phyloP scores from a whole-genome alignment of 495 filamentous ascomycete species.

The Zalerion maritima region DNA sequence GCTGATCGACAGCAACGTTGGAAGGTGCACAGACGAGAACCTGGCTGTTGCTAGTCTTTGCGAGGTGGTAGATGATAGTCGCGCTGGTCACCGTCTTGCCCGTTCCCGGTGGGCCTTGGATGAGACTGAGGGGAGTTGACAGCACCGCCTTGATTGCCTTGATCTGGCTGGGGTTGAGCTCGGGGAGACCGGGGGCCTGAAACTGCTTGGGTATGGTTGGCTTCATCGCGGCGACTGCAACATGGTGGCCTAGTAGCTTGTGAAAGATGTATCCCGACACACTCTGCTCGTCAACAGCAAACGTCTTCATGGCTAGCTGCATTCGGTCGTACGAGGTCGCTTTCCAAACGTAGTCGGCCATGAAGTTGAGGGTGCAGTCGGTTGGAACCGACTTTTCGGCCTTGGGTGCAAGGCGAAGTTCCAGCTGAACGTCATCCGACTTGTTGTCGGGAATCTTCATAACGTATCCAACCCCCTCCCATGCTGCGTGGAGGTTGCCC shows the following conservation, averaged over 20 bases:
- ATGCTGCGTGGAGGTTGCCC: slow-evolving; percentile 82
- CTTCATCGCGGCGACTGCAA: slow-evolving; percentile 92
- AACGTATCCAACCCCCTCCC: slow-evolving; percentile 98
- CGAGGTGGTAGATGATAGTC: slow-evolving; percentile 94
- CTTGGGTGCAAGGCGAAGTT: slow-evolving; percentile 56
- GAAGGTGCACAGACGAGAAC: slow-evolving; percentile 95
- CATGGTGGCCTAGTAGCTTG: slow-evolving; percentile 89
- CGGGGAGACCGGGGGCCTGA: slow-evolving; percentile 86
- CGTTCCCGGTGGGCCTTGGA: slow-evolving; percentile 92
- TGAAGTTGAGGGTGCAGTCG: slow-evolving; percentile 96
- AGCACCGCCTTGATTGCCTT: slow-evolving; percentile 93
- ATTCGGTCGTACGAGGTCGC: slow-evolving; percentile 98
- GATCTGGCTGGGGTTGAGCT: slow-evolving; percentile 92
- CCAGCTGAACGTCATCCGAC: slow-evolving; percentile 93
- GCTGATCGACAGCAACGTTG: slow-evolving; percentile 96
- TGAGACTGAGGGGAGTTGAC: slow-evolving; percentile 82
- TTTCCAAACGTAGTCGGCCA: slow-evolving; percentile 98
- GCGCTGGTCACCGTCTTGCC: slow-evolving; percentile 99
- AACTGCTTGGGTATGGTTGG: slow-evolving; percentile 93
- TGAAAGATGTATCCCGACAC: slow-evolving; percentile 99
- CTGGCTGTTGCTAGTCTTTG: slow-evolving; percentile 88
- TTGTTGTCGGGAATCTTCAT: slow-evolving; percentile 99
- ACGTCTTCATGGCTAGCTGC: slow-evolving; percentile 98
- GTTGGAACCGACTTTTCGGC: slow-evolving; percentile 91
- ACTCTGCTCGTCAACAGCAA: slow-evolving; percentile 95